Evolutionary conservation across 495 filamentous ascomycete genomes (phyloP).

Genomic region (Sordaria brevicollis): DNA sequence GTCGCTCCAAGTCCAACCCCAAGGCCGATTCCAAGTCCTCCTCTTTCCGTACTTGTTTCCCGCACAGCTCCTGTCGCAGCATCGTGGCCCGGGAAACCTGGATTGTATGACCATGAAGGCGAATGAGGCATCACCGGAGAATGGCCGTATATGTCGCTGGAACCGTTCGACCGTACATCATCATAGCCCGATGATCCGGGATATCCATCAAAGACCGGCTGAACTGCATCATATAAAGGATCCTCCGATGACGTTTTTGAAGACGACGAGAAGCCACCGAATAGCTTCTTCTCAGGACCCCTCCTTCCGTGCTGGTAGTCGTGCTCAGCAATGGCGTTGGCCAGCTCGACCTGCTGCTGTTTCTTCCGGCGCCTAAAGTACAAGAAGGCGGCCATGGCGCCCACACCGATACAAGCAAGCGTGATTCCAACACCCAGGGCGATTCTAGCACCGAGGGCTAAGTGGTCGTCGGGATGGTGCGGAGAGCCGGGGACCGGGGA

Average conservation of each 20-base stretch:
- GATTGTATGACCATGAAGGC: slow-evolving; percentile 8
- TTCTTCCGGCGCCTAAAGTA: slow-evolving; percentile 18
- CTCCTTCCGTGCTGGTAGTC: slow-evolving; percentile 12
- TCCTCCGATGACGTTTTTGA: slow-evolving; percentile 19
- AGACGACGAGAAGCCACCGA: slow-evolving; percentile 1
- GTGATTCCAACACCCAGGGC: slow-evolving; percentile 18
- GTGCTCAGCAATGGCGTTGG: slow-evolving; percentile 12
- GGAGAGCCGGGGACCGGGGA: background rate
- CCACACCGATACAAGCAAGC: slow-evolving; percentile 8
- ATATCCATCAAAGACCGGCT: slow-evolving; percentile 22
- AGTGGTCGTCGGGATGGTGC: slow-evolving; percentile 4
- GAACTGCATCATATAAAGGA: slow-evolving; percentile 15
- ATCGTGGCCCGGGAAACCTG: slow-evolving; percentile 3
- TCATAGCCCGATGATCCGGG: slow-evolving; percentile 27
- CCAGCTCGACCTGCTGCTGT: slow-evolving; percentile 5
- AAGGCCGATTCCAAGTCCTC: background rate
- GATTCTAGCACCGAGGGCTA: slow-evolving; percentile 17
- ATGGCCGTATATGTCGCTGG: slow-evolving; percentile 8
- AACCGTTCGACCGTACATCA: slow-evolving; percentile 17
- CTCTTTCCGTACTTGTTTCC: background rate
- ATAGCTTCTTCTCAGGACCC: slow-evolving; percentile 8
- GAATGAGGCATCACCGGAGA: slow-evolving; percentile 15
- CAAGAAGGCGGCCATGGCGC: slow-evolving; percentile 20
- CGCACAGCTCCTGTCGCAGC: background rate
- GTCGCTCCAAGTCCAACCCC: background rate